These are phyloP conservation scores for Coemansia biformis DNA, from an alignment of 192 early-diverging fungal genomes.

Conservation along the genomic window DNA sequence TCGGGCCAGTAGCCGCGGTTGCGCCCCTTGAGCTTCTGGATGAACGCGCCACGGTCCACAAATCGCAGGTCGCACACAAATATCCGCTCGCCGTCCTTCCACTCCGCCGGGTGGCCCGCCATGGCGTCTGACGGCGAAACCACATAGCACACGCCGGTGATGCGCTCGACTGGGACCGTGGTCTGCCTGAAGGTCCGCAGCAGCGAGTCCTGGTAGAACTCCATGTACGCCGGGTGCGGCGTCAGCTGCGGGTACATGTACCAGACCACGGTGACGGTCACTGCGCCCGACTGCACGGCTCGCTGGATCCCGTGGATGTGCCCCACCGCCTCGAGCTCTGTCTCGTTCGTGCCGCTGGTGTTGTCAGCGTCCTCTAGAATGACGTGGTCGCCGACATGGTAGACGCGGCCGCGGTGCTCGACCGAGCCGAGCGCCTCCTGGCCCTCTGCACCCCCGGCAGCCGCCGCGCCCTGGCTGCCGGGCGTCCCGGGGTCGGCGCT, in stretches of 20 bases:
- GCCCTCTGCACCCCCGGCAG: neutral
- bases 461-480: constrained; percentile 1
- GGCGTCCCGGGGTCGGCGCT: constrained; percentile 5
- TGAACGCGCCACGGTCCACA: constrained; percentile 41
- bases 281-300: neutral
- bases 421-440: constrained; percentile 4
- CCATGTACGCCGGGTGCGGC: constrained; percentile 33
- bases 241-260: constrained; percentile 34
- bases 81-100: constrained; percentile 22
- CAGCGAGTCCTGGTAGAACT: constrained; percentile 34
- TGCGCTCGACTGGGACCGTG: constrained; percentile 14
- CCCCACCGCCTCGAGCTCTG: constrained; percentile 15
- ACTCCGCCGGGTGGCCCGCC: constrained; percentile 30
- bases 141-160: constrained; percentile 27
- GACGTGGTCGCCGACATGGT: constrained; percentile 42
- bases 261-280: constrained; percentile 16
- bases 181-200: constrained; percentile 33
- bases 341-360: constrained; percentile 24
- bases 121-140: constrained; percentile 24
- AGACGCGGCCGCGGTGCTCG: constrained; percentile 24
- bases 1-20: constrained; percentile 26
- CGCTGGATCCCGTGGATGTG: constrained; percentile 34
- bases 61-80: constrained; percentile 44
- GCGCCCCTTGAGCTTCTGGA: constrained; percentile 37
- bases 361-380: constrained; percentile 30